Evolutionary conservation across 805 yeast species (phyloP).

Genomic region (Komagataella populi): DNA sequence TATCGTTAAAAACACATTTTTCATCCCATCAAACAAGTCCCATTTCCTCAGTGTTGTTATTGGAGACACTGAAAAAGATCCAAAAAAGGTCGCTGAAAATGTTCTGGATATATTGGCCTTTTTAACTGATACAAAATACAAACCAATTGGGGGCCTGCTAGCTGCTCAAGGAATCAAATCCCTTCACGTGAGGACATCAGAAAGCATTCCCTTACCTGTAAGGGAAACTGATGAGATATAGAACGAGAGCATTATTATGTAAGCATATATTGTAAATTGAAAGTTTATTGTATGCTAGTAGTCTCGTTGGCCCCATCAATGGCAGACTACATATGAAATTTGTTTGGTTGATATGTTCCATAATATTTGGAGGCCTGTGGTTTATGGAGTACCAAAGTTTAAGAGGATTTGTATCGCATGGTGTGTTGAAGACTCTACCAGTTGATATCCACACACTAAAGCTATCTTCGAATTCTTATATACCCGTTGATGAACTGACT

Average conservation of each 20-base stretch:
- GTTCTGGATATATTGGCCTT: constrained; percentile 34
- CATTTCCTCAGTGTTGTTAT: constrained; percentile 44
- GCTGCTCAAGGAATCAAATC: constrained; percentile 30
- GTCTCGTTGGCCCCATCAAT: neutral
- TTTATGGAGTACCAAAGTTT: neutral
- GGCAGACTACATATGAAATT: neutral
- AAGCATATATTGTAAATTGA: neutral
- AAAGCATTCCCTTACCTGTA: constrained; percentile 21
- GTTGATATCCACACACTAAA: constrained; percentile 13
- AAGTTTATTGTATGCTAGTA: neutral
- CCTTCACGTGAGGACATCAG: constrained; percentile 50
- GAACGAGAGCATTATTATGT: neutral
- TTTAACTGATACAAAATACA: constrained; percentile 27
- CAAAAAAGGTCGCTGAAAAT: constrained; percentile 32
- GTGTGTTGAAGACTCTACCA: neutral
- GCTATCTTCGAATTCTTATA: constrained; percentile 23
- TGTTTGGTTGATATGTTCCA: neutral
- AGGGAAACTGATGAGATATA: neutral
- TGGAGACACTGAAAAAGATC: constrained; percentile 38
- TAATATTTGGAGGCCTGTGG: neutral
- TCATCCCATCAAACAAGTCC: constrained; percentile 42
- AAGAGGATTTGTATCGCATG: neutral
- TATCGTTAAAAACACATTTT: constrained; percentile 48
- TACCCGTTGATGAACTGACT: neutral
- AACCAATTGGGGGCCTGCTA: constrained; percentile 48